These are phyloP conservation scores for Cytospora mali DNA, from an alignment of 2,329 filamentous ascomycete genomes.

Conservation along the genomic window DNA sequence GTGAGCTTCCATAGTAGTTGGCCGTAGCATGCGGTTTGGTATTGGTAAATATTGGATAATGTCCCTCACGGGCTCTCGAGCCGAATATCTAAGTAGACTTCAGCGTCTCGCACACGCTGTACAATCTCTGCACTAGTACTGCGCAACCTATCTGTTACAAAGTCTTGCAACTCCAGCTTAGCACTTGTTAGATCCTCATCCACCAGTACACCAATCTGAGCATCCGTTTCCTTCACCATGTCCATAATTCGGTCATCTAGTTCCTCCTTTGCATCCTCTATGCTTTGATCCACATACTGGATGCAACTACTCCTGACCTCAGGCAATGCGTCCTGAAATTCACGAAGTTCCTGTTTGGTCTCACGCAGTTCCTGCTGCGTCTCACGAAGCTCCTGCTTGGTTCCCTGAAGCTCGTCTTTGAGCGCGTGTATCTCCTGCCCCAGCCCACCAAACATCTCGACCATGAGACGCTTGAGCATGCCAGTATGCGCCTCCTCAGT, in stretches of 20 bases:
- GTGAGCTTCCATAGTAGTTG: background rate
- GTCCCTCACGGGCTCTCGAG: background rate
- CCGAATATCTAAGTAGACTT: background rate
- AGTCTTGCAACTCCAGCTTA: background rate
- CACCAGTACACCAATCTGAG: background rate
- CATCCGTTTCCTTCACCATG: background rate
- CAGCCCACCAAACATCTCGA: too few relatives aligned
- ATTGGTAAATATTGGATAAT: background rate
- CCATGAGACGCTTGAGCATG: background rate
- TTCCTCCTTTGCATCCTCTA: too few relatives aligned
- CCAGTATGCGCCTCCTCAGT: background rate
- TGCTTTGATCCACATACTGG: too few relatives aligned
- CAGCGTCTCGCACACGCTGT: background rate
- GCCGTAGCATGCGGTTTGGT: background rate
- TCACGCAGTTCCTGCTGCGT: too few relatives aligned
- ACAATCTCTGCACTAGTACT: background rate
- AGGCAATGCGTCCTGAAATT: background rate
- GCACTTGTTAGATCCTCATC: background rate
- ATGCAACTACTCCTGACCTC: too few relatives aligned
- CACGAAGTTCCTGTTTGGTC: background rate
- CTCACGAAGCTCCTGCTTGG: too few relatives aligned
- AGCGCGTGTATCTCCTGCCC: background rate
- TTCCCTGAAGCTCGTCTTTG: background rate
- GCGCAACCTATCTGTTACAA: background rate
- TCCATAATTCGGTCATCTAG: too few relatives aligned